A percentile compares a stretch with the other conserved stretches of the same genome.
These are phyloP conservation scores for Leccinum pellstonianum DNA, from an alignment of 768 basidiomycete species.

Conservation along the genomic window DNA sequence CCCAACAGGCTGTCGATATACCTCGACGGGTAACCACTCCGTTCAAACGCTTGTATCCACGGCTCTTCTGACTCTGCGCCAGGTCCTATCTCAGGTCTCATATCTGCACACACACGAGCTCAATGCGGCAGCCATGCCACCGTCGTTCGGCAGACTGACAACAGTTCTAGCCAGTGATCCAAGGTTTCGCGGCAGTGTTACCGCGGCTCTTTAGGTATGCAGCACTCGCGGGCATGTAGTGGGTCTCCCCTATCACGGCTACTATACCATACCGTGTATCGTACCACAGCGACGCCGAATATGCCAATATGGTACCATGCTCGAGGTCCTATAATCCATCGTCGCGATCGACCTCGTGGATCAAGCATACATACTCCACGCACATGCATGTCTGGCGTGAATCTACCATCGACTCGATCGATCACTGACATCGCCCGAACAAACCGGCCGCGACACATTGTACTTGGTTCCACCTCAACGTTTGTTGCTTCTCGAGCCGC, in stretches of 20 bases:
- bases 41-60: no score
- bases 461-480: background rate
- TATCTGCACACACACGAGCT: background rate
- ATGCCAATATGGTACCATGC: background rate
- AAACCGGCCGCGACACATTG: background rate
- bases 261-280: background rate
- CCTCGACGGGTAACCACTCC: no score
- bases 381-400: background rate
- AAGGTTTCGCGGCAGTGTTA: no score
- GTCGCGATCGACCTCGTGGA: background rate
- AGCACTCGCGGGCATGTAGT: background rate
- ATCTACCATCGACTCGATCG: background rate
- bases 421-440: background rate
- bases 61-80: background rate
- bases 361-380: background rate
- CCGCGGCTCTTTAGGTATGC: background rate
- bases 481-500: background rate
- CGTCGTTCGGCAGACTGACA: background rate
- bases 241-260: background rate
- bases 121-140: background rate
- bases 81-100: background rate
- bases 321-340: background rate
- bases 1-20: no score
- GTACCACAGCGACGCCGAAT: background rate
- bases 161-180: background rate